Base-by-base conservation (phyloP, 768 basidiomycete genomes). In the Dentipellis fragilis region DNA sequence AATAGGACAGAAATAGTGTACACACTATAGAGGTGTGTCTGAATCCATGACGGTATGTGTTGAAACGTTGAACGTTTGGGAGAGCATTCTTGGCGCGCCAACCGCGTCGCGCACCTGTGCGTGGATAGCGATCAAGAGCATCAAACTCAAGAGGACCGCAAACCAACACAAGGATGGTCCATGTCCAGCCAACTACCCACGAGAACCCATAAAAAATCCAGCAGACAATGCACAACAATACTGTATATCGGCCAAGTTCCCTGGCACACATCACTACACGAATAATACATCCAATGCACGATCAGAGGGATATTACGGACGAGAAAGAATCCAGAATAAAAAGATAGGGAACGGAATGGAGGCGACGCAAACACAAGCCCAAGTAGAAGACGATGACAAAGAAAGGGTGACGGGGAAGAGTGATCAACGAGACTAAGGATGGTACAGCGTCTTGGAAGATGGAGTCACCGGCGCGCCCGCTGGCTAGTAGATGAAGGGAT, bases 261-360 rank as follows among this genome's bases (percentile, higher is more conserved):
- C 40, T 38, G 45, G 50, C 58, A 54, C 52, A 46, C 52, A 56
- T 59, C 55, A 59, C 58, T 61, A 61, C 59, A 61, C 55, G 51
- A 61, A 56, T 59, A 61, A 61, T 61, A 61, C 59, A 61, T 61
- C 59, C 59, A 54, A 22, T 51, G 58, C 54, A 56, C 49, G 58
- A 55, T 59, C 52, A 56, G 59, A 53, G 42, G 42, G 42, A 45
- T 19, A 45, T 45, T 45, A 55, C 48, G 40, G 58, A 54, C 49
- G 36, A 36, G 42, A 22, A 16, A 22, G 23, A 14, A 40, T 51
- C 36, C 39, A 40, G 35, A 46, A 19, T 36, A 48, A 12, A 39
- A 59, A 53, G 11, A 55, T 39, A 23, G 40, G 17, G 35, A 53
- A 48, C 17, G 52, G 55, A 39, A 19, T 19, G 42, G 29, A 29